phyloP scores from a whole-genome alignment of 495 filamentous ascomycete genomes.

The Penicillium samsonianum region DNA sequence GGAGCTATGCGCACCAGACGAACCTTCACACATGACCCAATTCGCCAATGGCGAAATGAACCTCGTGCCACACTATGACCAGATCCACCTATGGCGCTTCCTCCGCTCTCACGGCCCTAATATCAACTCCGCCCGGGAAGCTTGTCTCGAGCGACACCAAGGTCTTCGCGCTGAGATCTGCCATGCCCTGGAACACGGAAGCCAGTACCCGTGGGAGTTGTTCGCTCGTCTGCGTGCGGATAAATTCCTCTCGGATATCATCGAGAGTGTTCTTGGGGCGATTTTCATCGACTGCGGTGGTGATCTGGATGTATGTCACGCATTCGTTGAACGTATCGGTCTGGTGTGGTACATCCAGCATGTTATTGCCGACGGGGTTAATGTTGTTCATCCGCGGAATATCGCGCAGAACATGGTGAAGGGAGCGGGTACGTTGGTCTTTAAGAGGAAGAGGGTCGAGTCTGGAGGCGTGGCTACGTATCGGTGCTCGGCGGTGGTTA shows the following conservation, averaged over 20 bases:
- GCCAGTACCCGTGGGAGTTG: slow-evolving; percentile 71
- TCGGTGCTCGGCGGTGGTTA: slow-evolving; percentile 14
- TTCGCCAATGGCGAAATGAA: not conserved
- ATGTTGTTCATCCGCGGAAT: slow-evolving; percentile 75
- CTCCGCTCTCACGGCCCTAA: slow-evolving; percentile 59
- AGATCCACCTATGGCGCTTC: slow-evolving; percentile 63
- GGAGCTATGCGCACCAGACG: slow-evolving; percentile 30
- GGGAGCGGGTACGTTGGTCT: slow-evolving; percentile 14
- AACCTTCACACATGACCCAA: slow-evolving; percentile 17
- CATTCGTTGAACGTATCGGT: slow-evolving; percentile 63
- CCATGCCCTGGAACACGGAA: slow-evolving; percentile 46
- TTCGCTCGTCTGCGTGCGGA: slow-evolving; percentile 65
- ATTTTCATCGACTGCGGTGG: slow-evolving; percentile 79
- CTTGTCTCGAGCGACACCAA: slow-evolving; percentile 46
- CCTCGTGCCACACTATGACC: not conserved
- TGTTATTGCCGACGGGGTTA: slow-evolving; percentile 58
- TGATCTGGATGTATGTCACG: slow-evolving; percentile 53
- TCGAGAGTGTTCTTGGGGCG: slow-evolving; percentile 81
- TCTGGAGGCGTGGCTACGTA: slow-evolving; percentile 6
- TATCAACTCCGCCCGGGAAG: slow-evolving; percentile 49
- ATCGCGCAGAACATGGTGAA: slow-evolving; percentile 61
- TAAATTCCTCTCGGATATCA: slow-evolving; percentile 85
- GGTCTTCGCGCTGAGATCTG: slow-evolving; percentile 51
- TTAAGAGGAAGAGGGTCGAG: slow-evolving; percentile 21
- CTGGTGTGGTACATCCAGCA: slow-evolving; percentile 63